phyloP scores from a whole-genome alignment of 139 green algal genomes.

The Chlorella vulgaris region DNA sequence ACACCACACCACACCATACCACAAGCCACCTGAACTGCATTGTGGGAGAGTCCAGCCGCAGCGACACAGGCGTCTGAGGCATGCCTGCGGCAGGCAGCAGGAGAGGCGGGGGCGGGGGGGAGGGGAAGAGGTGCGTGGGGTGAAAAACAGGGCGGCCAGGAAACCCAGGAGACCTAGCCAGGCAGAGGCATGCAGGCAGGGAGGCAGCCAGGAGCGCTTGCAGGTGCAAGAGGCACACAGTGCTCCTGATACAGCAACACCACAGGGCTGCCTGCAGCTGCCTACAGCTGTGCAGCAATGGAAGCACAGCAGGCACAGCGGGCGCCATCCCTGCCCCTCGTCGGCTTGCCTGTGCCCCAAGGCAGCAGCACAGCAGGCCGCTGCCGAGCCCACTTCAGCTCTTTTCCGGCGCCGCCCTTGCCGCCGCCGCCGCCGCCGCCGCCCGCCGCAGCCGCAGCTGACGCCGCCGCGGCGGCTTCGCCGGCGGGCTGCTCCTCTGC shows the following conservation, averaged over 20 bases:
- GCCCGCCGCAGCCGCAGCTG: neutral
- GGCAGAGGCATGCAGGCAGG: too few species aligned
- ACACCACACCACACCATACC: too few species aligned
- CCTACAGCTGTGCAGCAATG: too few species aligned
- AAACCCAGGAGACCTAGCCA: too few species aligned
- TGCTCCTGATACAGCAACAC: too few species aligned
- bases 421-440: neutral
- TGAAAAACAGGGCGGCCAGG: too few species aligned
- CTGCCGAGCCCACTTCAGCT: slow-evolving; percentile 17
- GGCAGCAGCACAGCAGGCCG: slow-evolving; percentile 25
- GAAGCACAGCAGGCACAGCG: neutral
- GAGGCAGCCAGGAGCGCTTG: too few species aligned
- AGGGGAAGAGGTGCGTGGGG: neutral
- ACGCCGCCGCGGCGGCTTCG: neutral
- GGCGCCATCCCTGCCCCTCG: too few species aligned
- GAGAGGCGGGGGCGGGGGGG: neutral
- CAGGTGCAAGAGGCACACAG: too few species aligned
- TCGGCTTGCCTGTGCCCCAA: slow-evolving; percentile 15
- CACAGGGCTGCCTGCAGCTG: too few species aligned
- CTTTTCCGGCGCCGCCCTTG: neutral
- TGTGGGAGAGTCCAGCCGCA: neutral
- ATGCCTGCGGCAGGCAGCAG: neutral
- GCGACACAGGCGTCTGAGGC: neutral
- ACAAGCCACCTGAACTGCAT: slow-evolving; percentile 24
- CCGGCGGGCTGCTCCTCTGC: neutral